A percentile compares a stretch with the other conserved stretches of the same genome.
phyloP scores from a whole-genome alignment of 2,329 filamentous ascomycete genomes.

The Arthrocladium fulminans region DNA sequence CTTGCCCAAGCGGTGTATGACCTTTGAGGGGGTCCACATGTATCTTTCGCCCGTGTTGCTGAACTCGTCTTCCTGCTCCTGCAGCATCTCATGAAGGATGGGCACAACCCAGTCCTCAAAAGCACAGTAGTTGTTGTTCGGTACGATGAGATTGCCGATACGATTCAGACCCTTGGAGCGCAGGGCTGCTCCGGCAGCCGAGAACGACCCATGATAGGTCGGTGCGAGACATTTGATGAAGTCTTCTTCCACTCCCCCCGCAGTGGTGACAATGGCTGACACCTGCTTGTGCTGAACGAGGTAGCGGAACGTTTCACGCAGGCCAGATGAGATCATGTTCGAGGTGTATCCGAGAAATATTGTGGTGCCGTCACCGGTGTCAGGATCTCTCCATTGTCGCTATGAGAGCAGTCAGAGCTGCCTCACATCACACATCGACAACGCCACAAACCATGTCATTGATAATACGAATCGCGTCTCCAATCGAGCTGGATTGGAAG shows the following conservation, averaged over 20 bases:
- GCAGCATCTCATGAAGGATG: constrained; percentile 87
- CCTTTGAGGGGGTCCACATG: constrained; percentile 86
- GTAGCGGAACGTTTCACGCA: constrained; percentile 84
- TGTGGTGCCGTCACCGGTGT: constrained; percentile 70
- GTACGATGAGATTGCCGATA: constrained; percentile 91
- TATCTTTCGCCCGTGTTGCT: constrained; percentile 57
- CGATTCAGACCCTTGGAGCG: constrained; percentile 83
- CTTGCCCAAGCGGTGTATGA: constrained; percentile 80
- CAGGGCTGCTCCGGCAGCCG: constrained; percentile 63
- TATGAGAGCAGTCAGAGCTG: constrained; percentile 39
- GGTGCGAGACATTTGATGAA: constrained; percentile 95
- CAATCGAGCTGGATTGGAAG: constrained; percentile 71
- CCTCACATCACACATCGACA: not conserved
- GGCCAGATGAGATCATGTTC: constrained; percentile 91
- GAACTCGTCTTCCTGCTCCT: constrained; percentile 78
- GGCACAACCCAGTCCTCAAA: constrained; percentile 98
- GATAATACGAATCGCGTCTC: constrained; percentile 81
- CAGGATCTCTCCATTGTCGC: constrained; percentile 67
- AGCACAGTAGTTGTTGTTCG: constrained; percentile 92
- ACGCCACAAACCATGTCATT: constrained; percentile 70
- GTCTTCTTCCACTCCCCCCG: constrained; percentile 92
- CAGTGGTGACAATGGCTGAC: constrained; percentile 87
- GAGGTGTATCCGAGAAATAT: constrained; percentile 97
- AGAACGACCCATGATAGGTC: constrained; percentile 86
- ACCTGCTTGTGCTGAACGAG: constrained; percentile 88